These are phyloP conservation scores for Sporothrix dimorphospora DNA, from an alignment of 2,329 filamentous ascomycete genomes.

Conservation along the genomic window DNA sequence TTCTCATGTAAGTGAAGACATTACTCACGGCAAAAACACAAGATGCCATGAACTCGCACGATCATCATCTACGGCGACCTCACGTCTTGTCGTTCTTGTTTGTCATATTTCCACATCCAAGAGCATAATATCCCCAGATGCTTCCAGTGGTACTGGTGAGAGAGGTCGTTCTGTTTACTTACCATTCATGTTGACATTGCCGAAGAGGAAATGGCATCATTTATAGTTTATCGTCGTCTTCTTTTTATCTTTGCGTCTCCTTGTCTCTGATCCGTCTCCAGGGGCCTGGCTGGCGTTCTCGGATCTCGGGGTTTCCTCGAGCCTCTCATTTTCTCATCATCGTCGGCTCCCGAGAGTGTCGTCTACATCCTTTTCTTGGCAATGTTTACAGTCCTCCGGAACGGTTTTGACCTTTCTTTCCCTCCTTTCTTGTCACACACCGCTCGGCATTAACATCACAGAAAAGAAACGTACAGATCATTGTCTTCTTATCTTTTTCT, in stretches of 20 bases:
- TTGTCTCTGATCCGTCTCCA: slow-evolving; percentile 6
- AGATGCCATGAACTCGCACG: background rate
- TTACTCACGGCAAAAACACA: too few species aligned
- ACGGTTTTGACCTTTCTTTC: background rate
- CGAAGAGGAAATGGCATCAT: background rate
- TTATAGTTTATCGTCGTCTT: slow-evolving; percentile 4
- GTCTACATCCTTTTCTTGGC: slow-evolving; percentile 18
- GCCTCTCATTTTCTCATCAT: background rate
- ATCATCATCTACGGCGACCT: too few species aligned
- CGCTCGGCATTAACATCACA: background rate
- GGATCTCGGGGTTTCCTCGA: background rate
- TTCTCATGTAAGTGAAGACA: background rate
- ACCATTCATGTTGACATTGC: background rate
- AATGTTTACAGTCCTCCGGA: slow-evolving; percentile 17
- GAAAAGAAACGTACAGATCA: background rate
- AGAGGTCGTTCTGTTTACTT: background rate
- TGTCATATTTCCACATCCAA: too few species aligned
- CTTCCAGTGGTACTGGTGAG: background rate
- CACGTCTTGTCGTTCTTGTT: too few species aligned
- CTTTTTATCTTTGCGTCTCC: background rate
- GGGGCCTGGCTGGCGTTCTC: background rate
- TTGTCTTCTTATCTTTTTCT: background rate
- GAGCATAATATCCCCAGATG: too few species aligned
- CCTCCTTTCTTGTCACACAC: background rate
- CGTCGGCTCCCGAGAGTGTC: background rate